Evolutionary conservation across 805 yeast genomes (phyloP).

Genomic region (Ogataea parapolymorpha): DNA sequence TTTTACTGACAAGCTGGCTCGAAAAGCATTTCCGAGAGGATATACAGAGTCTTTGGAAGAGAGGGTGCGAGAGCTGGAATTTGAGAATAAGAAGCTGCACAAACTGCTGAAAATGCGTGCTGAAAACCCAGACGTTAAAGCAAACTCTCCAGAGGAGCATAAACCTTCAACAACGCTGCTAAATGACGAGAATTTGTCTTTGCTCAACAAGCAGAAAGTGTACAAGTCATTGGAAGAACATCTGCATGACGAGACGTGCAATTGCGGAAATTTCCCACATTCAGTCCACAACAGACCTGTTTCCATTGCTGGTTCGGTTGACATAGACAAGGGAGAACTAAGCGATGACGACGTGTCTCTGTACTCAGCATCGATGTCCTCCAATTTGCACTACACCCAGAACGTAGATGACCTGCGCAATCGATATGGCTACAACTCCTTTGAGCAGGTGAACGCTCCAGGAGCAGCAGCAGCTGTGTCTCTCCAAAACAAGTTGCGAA

Average conservation of each 20-base stretch:
- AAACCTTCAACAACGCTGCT: conserved; percentile 7
- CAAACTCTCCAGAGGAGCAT: neutral
- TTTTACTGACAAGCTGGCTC: conserved; percentile 79
- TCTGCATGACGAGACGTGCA: conserved; percentile 51
- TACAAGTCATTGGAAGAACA: conserved; percentile 31
- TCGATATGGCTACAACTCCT: conserved; percentile 35
- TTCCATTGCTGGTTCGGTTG: conserved; percentile 60
- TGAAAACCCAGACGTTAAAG: conserved; percentile 9
- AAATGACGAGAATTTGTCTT: conserved; percentile 31
- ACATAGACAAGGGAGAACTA: conserved; percentile 42
- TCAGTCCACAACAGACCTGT: conserved; percentile 62
- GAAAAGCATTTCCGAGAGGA: conserved; percentile 88
- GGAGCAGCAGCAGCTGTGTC: conserved; percentile 72
- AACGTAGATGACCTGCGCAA: conserved; percentile 25
- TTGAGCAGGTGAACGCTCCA: conserved; percentile 69
- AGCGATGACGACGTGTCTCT: conserved; percentile 44
- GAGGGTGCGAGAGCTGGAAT: conserved; percentile 79
- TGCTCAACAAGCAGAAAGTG: conserved; percentile 26
- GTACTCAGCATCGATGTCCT: conserved; percentile 24
- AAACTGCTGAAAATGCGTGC: conserved; percentile 57
- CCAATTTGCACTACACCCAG: conserved; percentile 18
- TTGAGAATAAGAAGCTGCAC: conserved; percentile 68
- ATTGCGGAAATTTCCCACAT: conserved; percentile 52
- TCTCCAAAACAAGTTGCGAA: conserved; percentile 41
- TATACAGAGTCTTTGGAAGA: conserved; percentile 89